Evolutionary conservation across 2,329 filamentous ascomycete species (phyloP).

Genomic region (Geoglossum cookeanum): DNA sequence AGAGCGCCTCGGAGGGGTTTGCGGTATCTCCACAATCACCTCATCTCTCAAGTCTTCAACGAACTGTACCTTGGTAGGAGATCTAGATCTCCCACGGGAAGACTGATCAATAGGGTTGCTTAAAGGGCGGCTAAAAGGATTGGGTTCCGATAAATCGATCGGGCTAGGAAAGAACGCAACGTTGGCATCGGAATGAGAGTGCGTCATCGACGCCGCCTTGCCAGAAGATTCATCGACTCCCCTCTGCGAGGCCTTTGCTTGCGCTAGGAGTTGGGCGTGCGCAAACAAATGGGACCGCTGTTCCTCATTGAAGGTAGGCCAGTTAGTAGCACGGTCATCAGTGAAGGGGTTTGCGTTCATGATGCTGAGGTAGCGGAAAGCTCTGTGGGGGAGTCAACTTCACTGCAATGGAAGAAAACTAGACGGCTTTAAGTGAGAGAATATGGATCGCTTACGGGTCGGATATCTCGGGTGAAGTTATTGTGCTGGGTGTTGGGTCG

Average conservation of each 20-base stretch:
- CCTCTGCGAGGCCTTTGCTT: constrained; percentile 5
- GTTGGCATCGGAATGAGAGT: constrained; percentile 10
- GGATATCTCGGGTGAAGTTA: not conserved
- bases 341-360: constrained; percentile 3
- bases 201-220: constrained; percentile 6
- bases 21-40: constrained; percentile 7
- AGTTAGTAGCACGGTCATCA: not conserved
- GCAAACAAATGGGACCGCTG: not conserved
- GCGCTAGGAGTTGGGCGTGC: constrained; percentile 3
- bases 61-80: constrained; percentile 12
- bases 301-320: not conserved
- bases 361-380: constrained; percentile 1
- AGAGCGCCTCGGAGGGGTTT: constrained; percentile 11
- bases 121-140: constrained; percentile 3
- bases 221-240: not conserved
- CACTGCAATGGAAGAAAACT: not conserved
- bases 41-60: constrained; percentile 13
- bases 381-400: not conserved
- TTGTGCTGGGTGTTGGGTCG: constrained; percentile 4
- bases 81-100: constrained; percentile 8
- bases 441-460: constrained; percentile 7
- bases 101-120: constrained; percentile 4
- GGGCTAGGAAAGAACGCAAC: constrained; percentile 6
- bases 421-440: not conserved
- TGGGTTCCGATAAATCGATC: not conserved